Evolutionary conservation across 352 stramenopile genomes (phyloP), one percentile per base, ranked within the genome.

Genomic region (Peronosclerospora sorghi): DNA sequence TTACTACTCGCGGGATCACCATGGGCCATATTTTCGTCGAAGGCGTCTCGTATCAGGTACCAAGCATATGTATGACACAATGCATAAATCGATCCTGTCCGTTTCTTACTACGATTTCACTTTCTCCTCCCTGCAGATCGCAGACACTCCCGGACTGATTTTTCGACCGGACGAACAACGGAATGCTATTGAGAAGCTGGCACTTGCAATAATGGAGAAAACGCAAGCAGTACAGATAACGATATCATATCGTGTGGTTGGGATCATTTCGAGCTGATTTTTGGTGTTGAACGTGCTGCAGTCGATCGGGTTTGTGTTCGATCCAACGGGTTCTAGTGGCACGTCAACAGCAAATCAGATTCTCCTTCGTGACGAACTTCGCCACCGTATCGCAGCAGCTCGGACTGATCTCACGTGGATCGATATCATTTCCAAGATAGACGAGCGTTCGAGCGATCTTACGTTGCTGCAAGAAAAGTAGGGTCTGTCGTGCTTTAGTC

Each of bases 11-110:
- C 14, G 80, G 77, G 26, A 89, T 93, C 39, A 90, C 80, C 6
- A 90, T 93, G 70, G 80, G 80, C 2, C 80, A 93, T 43, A 82
- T 93, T 43, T 91, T 86, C 46, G 73, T 90, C 18, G 62, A 89
- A 27, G 78, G 78, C 28, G 68, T 79, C 35, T 80, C 80, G 13
- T 89, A 86, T 37, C 80, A 92, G 70, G 77, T 81, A 45, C 42
- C 15, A 13, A 45, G 4, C 0, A 1, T 15, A 34, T 10, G 9
- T 15, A 34, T 34, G 28, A 34, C 28, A 34, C 9, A 9, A 5
- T 34, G n/a, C n/a, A n/a, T n/a, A n/a, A n/a, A n/a, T 34, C 9
- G 28, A 34, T 30, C 7, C 26, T 12, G 26, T 30, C 26, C 7
- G 13, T 34, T n/a, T 9, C 9, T 34, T n/a, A 34, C 28, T 34